A percentile compares a stretch with the other conserved stretches of the same genome.
Conservation (phyloP, 257 asterid genomes). For the Scutellaria galericulata region DNA sequence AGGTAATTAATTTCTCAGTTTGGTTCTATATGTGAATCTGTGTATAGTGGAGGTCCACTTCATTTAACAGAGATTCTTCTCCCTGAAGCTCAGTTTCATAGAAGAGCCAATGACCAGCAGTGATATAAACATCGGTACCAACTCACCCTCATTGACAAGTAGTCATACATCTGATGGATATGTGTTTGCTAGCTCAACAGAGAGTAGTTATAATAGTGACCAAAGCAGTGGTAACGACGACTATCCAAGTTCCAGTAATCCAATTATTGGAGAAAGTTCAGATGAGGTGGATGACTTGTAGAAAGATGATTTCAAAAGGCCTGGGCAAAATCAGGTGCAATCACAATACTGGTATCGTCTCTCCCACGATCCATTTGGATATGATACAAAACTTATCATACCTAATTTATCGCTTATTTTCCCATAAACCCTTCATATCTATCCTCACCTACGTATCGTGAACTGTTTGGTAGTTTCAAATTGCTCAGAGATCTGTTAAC, state of each 20-base stretch:
- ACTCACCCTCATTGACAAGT: constrained; percentile 48
- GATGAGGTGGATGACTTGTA: constrained; percentile 57
- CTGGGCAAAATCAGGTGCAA: constrained; percentile 14
- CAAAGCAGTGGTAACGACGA: constrained; percentile 67
- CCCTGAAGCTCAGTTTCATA: constrained; percentile 42
- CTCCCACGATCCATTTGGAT: background rate
- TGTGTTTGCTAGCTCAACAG: constrained; percentile 45
- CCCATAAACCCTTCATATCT: background rate
- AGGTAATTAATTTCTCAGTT: constrained; percentile 46
- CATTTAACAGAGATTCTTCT: constrained; percentile 15
- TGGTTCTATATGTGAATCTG: constrained; percentile 22
- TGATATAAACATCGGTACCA: constrained; percentile 45
- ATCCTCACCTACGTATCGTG: background rate
- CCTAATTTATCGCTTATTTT: background rate
- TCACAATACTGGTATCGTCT: constrained; percentile 35
- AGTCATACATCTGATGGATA: constrained; percentile 51
- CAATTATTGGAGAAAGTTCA: constrained; percentile 53
- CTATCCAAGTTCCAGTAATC: constrained; percentile 41
- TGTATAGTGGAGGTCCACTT: constrained; percentile 13
- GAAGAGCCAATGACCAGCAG: constrained; percentile 49
- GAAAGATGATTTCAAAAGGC: constrained; percentile 14
- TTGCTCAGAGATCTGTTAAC: constrained; percentile 17
- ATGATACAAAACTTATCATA: background rate
- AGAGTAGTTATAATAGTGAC: constrained; percentile 60
- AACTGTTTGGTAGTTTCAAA: constrained; percentile 17